Evolutionary conservation across 306 rosid species (phyloP).

Genomic region (Nissolia schottii): DNA sequence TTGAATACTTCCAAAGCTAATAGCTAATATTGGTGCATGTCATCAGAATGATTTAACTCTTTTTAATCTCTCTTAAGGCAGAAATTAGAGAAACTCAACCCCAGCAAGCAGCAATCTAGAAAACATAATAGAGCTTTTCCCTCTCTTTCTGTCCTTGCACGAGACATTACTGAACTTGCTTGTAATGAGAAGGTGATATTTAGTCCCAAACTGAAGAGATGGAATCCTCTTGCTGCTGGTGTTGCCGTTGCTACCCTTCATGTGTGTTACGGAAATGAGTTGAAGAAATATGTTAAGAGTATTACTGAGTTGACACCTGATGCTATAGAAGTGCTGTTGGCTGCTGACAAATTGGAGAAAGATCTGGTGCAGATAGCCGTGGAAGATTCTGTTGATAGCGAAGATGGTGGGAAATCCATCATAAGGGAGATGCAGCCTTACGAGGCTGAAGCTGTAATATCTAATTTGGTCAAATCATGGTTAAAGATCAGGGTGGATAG

Average conservation of each 20-base stretch:
- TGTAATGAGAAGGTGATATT: conserved; percentile 64
- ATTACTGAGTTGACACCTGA: conserved; percentile 73
- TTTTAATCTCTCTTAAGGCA: conserved; percentile 42
- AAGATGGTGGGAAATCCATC: conserved; percentile 94
- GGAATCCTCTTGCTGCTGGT: conserved; percentile 89
- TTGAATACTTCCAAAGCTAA: neutral
- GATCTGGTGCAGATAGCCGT: conserved; percentile 97
- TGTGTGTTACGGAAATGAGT: conserved; percentile 75
- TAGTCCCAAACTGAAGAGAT: conserved; percentile 78
- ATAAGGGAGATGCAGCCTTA: conserved; percentile 95
- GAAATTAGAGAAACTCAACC: conserved; percentile 62
- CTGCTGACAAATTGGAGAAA: conserved; percentile 94
- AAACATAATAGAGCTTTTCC: conserved; percentile 52
- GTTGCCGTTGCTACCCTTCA: conserved; percentile 86
- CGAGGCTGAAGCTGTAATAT: conserved; percentile 78
- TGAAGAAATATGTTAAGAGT: conserved; percentile 61
- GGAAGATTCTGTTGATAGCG: conserved; percentile 84
- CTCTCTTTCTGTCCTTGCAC: conserved; percentile 64
- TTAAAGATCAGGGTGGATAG: conserved; percentile 77
- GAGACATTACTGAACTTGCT: conserved; percentile 62
- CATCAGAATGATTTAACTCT: conserved; percentile 32
- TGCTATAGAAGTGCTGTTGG: conserved; percentile 68
- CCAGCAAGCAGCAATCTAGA: conserved; percentile 47
- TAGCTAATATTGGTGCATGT: conserved; percentile 6
- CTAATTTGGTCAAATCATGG: conserved; percentile 75